These are phyloP conservation scores for Flaveria robusta DNA, from an alignment of 129 eudicot genomes.

Conservation along the genomic window DNA sequence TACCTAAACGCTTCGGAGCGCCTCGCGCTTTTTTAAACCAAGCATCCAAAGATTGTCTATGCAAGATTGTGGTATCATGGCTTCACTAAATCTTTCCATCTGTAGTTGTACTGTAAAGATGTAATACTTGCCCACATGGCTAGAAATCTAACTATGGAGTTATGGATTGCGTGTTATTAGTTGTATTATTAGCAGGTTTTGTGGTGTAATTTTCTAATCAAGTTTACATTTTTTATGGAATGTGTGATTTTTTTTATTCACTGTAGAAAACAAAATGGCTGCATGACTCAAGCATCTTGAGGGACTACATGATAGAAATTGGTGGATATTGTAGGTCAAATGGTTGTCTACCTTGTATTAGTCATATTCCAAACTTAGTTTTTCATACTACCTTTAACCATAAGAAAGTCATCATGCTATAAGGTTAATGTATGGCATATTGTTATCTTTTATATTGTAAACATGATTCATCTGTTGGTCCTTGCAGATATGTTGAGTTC, in stretches of 20 bases:
- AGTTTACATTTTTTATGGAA: neutral
- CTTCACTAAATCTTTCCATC: neutral
- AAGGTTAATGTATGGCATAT: neutral
- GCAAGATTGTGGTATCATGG: neutral
- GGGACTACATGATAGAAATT: neutral
- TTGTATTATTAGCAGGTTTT: constrained; percentile 3
- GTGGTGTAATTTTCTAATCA: constrained; percentile 5
- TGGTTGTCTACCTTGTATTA: constrained; percentile 5
- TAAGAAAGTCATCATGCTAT: neutral
- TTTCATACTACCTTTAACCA: neutral
- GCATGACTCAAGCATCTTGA: neutral
- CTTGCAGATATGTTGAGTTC: constrained; percentile 49
- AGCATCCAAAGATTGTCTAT: constrained; percentile 4
- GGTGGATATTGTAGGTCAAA: neutral
- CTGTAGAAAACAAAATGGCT: neutral
- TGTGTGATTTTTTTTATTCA: neutral
- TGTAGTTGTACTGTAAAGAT: neutral
- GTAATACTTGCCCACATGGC: neutral
- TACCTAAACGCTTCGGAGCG: too few relatives aligned
- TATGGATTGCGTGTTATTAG: neutral
- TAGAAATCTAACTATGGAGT: neutral
- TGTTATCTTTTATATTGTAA: constrained; percentile 7
- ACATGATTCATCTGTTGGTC: constrained; percentile 17
- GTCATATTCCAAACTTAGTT: constrained; percentile 5
- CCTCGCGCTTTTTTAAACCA: too few relatives aligned